Conservation (phyloP, 495 filamentous ascomycete genomes). For the Sporormia fimetaria region DNA sequence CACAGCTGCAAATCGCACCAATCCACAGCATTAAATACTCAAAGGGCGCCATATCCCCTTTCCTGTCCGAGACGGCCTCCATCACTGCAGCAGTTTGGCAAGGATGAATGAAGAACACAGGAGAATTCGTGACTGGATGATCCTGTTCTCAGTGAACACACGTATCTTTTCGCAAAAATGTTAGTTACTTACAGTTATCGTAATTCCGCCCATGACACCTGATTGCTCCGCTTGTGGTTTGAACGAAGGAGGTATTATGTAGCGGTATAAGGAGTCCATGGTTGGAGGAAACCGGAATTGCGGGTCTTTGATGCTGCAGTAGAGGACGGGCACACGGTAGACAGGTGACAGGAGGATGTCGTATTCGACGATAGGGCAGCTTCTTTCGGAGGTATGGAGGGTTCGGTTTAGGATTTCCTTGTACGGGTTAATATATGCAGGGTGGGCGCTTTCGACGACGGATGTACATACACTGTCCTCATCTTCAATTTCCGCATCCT, state of each 20-base stretch:
- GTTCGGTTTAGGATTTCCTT: too few species aligned
- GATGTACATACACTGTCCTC: neutral
- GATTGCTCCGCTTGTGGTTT: constrained; percentile 12
- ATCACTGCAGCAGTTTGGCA: constrained; percentile 22
- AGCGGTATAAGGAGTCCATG: constrained; percentile 12
- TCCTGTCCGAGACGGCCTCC: neutral
- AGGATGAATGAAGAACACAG: constrained; percentile 26
- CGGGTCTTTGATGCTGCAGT: constrained; percentile 20
- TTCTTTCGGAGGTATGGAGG: constrained; percentile 10
- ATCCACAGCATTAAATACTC: constrained; percentile 23
- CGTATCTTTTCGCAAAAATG: neutral
- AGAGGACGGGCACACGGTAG: constrained; percentile 23
- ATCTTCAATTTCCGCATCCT: constrained; percentile 8
- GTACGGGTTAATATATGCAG: neutral
- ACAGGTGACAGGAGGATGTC: constrained; percentile 21
- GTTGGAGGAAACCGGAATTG: constrained; percentile 6
- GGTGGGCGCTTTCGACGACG: neutral
- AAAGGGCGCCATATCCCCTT: constrained; percentile 5
- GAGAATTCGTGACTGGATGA: constrained; percentile 18
- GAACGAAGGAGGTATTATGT: constrained; percentile 16
- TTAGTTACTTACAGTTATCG: constrained; percentile 15
- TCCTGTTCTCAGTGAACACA: constrained; percentile 7
- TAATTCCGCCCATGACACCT: constrained; percentile 23
- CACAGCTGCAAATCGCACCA: constrained; percentile 14
- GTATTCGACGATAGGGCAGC: constrained; percentile 12